Base-by-base conservation (phyloP, 495 filamentous ascomycete genomes). In the Trichocladium antarcticum region DNA sequence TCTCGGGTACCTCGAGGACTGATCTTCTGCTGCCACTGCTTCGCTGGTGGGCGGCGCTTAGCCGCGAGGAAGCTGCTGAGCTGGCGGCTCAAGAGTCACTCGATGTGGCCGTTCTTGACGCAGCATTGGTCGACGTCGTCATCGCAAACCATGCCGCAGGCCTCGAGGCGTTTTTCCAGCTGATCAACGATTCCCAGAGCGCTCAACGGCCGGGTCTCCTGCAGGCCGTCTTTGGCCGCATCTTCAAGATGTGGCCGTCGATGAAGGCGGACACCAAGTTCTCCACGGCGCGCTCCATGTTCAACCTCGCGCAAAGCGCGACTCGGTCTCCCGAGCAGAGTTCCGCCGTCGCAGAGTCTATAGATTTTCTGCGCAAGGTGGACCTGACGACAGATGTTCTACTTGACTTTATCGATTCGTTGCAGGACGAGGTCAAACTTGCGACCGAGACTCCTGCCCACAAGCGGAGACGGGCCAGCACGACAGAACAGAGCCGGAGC, bases 391-490 rank as follows among this genome's bases (percentile, higher is more conserved):
- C 86, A 1, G 66, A 77, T 16, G 76, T 88, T 20, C 76, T 96
- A 22, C 59, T 77, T 11, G 67, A 74, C 22, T 84, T 89, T 56
- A 56, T 93, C 1, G 74, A 84, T 39, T 78, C 79, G 38, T 73
- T 90, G 22, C 82, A 84, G 19, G 74, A 76, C 20, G 76, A 80
- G 36, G 71, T 77, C 14, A 75, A 81, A 41, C 67, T 84, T 53
- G 77, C 78, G 36, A 69, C 64, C 8, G 75, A 82, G 50, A 69
- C 79, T 37, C 76, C 79, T 14, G 79, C 82, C 5, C 75, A 78
- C 22, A 95, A 94, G 69, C 75, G 85, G 15, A 78, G 85, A 60
- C 77, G 87, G 29, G 85, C 78, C 2, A 89, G 82, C 60, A 75
- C 80, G 38, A 76, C 73, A 2, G 83, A 84, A 45, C 72, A 66